These are phyloP conservation scores for Kazachstania bromeliacearum DNA, from an alignment of 805 yeast species.

Conservation along the genomic window DNA sequence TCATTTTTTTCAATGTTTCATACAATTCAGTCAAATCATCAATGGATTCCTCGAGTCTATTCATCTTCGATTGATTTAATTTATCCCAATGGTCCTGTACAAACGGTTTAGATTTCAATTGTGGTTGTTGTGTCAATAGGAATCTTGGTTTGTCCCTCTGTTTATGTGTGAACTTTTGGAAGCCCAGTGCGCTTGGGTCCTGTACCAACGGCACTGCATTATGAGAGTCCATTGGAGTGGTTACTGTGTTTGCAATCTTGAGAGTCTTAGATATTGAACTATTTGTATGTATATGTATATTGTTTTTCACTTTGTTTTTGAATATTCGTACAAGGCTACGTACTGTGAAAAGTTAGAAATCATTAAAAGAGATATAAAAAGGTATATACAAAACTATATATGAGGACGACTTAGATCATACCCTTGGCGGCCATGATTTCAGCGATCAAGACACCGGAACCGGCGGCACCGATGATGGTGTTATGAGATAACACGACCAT, in stretches of 20 bases:
- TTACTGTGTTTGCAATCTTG: too few species aligned
- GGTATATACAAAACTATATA: too few species aligned
- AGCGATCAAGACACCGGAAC: conserved; percentile 93
- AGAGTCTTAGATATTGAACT: too few species aligned
- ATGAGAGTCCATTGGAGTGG: too few species aligned
- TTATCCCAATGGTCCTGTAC: conserved; percentile 57
- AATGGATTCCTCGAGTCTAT: conserved; percentile 38
- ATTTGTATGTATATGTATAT: background rate
- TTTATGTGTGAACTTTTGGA: conserved; percentile 10
- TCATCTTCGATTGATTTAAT: conserved; percentile 58
- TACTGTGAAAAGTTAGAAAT: too few species aligned
- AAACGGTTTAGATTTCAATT: conserved; percentile 23
- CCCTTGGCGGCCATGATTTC: conserved; percentile 76
- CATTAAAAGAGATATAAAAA: too few species aligned
- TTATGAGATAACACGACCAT: conserved; percentile 97
- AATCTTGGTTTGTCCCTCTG: conserved; percentile 30
- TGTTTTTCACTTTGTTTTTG: background rate
- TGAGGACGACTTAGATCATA: conserved; percentile 41
- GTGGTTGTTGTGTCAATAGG: conserved; percentile 31
- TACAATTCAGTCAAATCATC: conserved; percentile 62
- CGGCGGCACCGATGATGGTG: conserved; percentile 97
- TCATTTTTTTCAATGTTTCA: conserved; percentile 62
- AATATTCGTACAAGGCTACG: too few species aligned
- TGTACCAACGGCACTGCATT: conserved; percentile 22
- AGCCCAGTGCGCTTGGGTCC: conserved; percentile 19